These are phyloP conservation scores for Tuber brumale DNA, from an alignment of 495 filamentous ascomycete genomes.

Conservation along the genomic window DNA sequence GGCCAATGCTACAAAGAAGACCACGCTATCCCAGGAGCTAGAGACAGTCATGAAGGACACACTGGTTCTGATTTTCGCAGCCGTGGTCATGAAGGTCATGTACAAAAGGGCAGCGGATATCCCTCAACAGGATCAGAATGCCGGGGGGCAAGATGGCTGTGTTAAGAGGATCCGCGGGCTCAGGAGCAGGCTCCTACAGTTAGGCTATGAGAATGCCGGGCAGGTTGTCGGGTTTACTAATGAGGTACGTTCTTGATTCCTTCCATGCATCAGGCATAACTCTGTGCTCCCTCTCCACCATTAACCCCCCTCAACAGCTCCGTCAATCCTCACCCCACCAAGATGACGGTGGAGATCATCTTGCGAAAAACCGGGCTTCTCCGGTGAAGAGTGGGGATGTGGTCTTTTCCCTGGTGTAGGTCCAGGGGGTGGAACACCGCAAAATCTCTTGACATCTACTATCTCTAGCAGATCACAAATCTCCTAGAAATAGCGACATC, in stretches of 20 bases:
- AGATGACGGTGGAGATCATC: background rate
- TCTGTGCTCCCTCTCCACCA: background rate
- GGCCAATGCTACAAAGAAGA: background rate
- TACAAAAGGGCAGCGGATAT: background rate
- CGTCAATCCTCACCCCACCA: background rate
- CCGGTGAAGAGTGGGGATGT: background rate
- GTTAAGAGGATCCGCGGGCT: background rate
- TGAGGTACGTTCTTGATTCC: background rate
- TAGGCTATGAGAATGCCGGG: background rate
- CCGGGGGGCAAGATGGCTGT: background rate
- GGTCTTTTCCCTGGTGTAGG: background rate
- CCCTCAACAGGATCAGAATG: background rate
- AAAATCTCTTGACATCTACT: background rate
- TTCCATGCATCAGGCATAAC: background rate
- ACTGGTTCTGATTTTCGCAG: background rate
- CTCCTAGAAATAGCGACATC: background rate
- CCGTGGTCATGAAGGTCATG: background rate
- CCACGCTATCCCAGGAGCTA: background rate
- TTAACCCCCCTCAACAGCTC: background rate
- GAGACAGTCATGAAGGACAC: background rate
- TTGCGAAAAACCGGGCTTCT: background rate
- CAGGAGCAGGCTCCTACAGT: background rate
- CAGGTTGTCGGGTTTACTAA: background rate
- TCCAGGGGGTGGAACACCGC: background rate
- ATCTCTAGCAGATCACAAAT: background rate